These are phyloP conservation scores for Hysterangium stoloniferum DNA, from an alignment of 768 basidiomycete genomes.

Conservation along the genomic window DNA sequence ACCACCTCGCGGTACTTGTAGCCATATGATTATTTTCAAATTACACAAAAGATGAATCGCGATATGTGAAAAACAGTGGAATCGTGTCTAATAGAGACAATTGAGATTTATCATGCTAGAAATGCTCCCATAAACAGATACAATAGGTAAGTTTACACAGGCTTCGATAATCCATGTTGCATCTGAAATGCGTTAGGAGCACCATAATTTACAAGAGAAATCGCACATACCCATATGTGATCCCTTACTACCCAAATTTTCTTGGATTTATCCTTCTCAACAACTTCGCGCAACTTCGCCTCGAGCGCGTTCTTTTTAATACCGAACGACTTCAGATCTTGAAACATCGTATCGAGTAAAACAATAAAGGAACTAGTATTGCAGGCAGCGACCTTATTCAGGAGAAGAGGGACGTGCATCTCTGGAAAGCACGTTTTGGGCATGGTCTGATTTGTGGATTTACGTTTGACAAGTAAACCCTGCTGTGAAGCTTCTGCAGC, in stretches of 20 bases:
- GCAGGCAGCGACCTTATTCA: conserved; percentile 54
- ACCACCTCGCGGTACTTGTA: conserved; percentile 10
- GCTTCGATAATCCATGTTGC: conserved; percentile 5
- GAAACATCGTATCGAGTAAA: conserved; percentile 66
- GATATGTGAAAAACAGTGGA: neutral
- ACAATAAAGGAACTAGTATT: conserved; percentile 54
- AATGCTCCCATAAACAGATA: no score
- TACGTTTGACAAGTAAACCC: conserved; percentile 10
- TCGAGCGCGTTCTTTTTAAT: conserved; percentile 83
- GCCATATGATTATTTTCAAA: conserved; percentile 7
- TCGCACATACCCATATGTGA: conserved; percentile 11
- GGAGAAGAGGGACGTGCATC: conserved; percentile 47
- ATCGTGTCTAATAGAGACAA: neutral
- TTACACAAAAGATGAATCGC: neutral
- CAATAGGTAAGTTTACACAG: no score
- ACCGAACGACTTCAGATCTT: conserved; percentile 58
- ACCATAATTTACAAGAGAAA: neutral
- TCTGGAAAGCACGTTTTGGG: conserved; percentile 66
- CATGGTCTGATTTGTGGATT: conserved; percentile 9
- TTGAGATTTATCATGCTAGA: neutral
- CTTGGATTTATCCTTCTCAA: conserved; percentile 58
- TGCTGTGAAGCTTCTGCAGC: conserved; percentile 3
- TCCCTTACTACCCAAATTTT: conserved; percentile 67
- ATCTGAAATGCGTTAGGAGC: neutral
- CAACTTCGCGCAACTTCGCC: conserved; percentile 69